A percentile compares a stretch with the other conserved stretches of the same genome.
phyloP scores from a whole-genome alignment of 108 stramenopile species.

The Skeletonema tropicum region DNA sequence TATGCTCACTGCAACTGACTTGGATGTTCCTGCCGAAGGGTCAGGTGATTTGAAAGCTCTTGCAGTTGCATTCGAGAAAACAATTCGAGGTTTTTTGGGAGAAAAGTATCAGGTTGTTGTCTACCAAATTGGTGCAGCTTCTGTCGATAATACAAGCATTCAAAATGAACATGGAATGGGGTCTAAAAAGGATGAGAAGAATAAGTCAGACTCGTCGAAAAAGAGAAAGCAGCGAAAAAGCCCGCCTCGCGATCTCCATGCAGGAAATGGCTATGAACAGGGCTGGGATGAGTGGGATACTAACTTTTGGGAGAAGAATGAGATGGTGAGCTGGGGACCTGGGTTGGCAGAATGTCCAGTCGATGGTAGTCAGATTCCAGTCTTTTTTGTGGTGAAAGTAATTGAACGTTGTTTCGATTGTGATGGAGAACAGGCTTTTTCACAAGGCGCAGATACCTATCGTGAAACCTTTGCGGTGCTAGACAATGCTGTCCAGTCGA shows the following conservation, averaged over 20 bases:
- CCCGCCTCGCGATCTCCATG: background rate
- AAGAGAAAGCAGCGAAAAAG: background rate
- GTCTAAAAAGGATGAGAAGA: background rate
- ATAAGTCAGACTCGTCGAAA: background rate
- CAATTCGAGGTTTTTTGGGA: background rate
- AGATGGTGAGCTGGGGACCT: background rate
- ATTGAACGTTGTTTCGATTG: background rate
- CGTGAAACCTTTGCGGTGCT: background rate
- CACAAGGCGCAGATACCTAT: background rate
- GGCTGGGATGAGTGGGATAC: conserved; percentile 1
- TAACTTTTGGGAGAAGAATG: background rate
- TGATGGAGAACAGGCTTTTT: background rate
- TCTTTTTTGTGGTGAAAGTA: background rate
- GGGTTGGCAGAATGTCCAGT: background rate
- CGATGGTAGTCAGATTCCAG: background rate
- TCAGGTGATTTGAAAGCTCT: background rate
- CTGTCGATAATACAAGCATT: background rate
- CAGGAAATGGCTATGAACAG: background rate
- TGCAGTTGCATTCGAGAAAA: background rate
- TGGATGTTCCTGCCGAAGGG: conserved; percentile 1
- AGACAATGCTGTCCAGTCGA: background rate
- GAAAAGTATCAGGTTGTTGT: background rate
- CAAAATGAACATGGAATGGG: background rate
- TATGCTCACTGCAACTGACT: background rate
- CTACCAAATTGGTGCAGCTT: background rate